phyloP scores from a whole-genome alignment of 768 basidiomycete genomes.

The Boletus sp. region DNA sequence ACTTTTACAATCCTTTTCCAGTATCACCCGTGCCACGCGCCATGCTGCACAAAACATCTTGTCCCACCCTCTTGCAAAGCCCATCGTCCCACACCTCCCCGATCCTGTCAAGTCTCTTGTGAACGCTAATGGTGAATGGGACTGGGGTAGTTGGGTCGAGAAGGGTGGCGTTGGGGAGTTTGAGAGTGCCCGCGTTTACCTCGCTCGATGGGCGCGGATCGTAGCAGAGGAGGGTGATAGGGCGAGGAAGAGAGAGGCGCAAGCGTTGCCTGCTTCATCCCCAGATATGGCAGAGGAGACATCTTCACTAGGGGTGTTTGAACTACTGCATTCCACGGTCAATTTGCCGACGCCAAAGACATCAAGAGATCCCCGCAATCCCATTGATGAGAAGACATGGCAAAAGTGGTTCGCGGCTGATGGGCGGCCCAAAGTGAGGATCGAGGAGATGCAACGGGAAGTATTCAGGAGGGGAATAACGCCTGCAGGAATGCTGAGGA shows the following conservation, averaged over 20 bases:
- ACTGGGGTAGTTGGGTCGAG: conserved; percentile 93
- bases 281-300: conserved; percentile 54
- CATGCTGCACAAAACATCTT: conserved; percentile 94
- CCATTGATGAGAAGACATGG: conserved; percentile 74
- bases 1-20: conserved; percentile 90
- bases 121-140: conserved; percentile 84
- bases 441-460: conserved; percentile 70
- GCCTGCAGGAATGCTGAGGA: conserved; percentile 52
- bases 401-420: conserved; percentile 71
- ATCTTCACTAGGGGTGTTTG: conserved; percentile 82
- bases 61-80: conserved; percentile 93
- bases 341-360: conserved; percentile 80
- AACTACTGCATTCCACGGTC: conserved; percentile 73
- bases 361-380: conserved; percentile 75
- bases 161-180: conserved; percentile 93
- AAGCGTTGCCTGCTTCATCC: conserved; percentile 54
- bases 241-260: conserved; percentile 76
- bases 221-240: conserved; percentile 98
- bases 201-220: conserved; percentile 94
- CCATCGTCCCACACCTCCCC: conserved; percentile 93
- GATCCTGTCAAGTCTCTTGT: conserved; percentile 91
- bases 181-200: conserved; percentile 92
- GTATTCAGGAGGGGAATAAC: conserved; percentile 75
- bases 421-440: conserved; percentile 60
- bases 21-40: conserved; percentile 88